Evolutionary conservation across 2,329 filamentous ascomycete genomes (phyloP).

Genomic region (Aspergillus tanneri): DNA sequence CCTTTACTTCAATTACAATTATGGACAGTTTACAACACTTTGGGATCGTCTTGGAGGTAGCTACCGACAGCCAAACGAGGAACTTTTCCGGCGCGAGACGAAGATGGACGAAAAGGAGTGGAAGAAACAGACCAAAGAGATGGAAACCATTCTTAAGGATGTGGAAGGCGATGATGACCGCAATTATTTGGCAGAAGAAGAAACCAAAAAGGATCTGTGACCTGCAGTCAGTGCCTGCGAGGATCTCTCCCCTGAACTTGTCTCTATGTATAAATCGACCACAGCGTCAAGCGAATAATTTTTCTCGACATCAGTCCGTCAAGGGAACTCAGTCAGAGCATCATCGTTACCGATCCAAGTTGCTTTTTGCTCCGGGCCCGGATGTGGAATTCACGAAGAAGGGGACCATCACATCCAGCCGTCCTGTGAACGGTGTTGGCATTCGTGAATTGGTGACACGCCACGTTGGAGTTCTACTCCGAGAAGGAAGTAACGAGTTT

Average conservation of each 20-base stretch:
- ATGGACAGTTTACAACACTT: conserved; percentile 88
- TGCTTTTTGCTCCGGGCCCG: no score
- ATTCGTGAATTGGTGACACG: no score
- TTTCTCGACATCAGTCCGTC: no score
- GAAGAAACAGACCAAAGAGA: conserved; percentile 72
- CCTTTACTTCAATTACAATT: conserved; percentile 85
- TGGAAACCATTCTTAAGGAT: conserved; percentile 72
- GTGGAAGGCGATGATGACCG: conserved; percentile 62
- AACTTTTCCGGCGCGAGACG: conserved; percentile 77
- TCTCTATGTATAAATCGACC: no score
- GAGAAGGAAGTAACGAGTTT: no score
- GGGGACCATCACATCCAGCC: no score
- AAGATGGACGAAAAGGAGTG: conserved; percentile 83
- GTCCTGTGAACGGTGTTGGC: no score
- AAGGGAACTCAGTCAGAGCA: no score
- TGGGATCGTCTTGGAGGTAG: conserved; percentile 87
- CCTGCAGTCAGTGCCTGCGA: neutral
- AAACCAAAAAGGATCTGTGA: conserved; percentile 41
- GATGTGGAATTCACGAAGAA: no score
- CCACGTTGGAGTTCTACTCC: no score
- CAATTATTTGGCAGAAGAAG: conserved; percentile 37
- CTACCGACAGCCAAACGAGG: conserved; percentile 80
- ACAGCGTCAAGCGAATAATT: no score
- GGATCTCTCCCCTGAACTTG: neutral
- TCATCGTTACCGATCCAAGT: no score